Evolutionary conservation across 371 early-diverging fungal species (phyloP).

Genomic region (Mortierella sp.): DNA sequence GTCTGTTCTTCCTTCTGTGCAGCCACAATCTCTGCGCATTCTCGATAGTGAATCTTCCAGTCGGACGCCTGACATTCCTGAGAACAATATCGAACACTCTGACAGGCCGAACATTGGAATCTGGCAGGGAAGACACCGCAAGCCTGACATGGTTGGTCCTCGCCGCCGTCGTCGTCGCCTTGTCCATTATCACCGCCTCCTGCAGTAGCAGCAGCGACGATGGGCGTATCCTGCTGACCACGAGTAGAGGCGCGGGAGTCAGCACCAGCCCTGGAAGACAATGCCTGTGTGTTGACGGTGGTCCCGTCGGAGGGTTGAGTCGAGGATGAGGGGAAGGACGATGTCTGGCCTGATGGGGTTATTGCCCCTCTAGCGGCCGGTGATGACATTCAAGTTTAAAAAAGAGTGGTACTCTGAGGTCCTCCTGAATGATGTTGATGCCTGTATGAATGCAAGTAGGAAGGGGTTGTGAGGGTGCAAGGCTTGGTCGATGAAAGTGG

Average conservation of each 20-base stretch:
- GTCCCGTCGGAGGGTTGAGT: not conserved
- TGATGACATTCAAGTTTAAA: constrained; percentile 15
- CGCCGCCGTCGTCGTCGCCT: constrained; percentile 17
- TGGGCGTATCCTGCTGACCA: not conserved
- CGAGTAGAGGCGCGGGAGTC: not conserved
- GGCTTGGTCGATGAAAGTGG: not conserved
- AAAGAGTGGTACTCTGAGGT: not conserved
- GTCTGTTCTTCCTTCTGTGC: constrained; percentile 41
- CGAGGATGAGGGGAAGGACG: constrained; percentile 1
- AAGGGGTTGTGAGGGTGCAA: not conserved
- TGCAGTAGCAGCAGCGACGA: not conserved
- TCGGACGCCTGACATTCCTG: constrained; percentile 75
- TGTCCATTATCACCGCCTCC: not conserved
- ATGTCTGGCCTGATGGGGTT: constrained; percentile 6
- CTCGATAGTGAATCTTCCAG: constrained; percentile 71
- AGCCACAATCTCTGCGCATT: constrained; percentile 60
- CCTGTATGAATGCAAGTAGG: not conserved
- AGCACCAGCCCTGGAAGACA: constrained; percentile 1
- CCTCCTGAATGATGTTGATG: not conserved
- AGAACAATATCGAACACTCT: constrained; percentile 73
- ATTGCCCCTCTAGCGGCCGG: constrained; percentile 12
- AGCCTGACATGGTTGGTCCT: constrained; percentile 51
- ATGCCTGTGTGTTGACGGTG: constrained; percentile 2
- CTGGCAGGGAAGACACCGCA: constrained; percentile 49
- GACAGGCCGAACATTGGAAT: constrained; percentile 57